Percentiles rank a stretch among this genome's conserved stretches.
Evolutionary conservation across 2,329 filamentous ascomycete species (phyloP).

Genomic region (Talaromyces marneffei): DNA sequence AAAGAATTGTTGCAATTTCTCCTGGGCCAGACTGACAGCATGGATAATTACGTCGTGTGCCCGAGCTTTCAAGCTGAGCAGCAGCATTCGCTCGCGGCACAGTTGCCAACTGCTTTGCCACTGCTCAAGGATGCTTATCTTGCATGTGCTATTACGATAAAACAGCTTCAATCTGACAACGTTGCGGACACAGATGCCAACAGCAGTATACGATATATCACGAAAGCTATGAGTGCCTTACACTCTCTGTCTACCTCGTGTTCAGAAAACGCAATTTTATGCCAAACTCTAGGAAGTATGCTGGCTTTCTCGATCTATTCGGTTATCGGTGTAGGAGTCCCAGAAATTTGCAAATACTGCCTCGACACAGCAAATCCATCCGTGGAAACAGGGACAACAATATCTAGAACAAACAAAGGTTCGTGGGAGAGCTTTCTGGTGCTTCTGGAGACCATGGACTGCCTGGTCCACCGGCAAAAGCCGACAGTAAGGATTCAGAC

Average conservation of each 20-base stretch:
- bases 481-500: slow-evolving; percentile 6
- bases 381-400: not conserved
- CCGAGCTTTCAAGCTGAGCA: slow-evolving; percentile 9
- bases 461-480: not conserved
- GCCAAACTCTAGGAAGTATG: slow-evolving; percentile 4
- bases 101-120: not conserved
- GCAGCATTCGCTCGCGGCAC: not conserved
- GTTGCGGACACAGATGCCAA: not conserved
- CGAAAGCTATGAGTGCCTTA: not conserved
- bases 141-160: slow-evolving; percentile 10
- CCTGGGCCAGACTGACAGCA: slow-evolving; percentile 1
- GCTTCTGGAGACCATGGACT: slow-evolving; percentile 8
- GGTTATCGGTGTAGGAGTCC: slow-evolving; percentile 6
- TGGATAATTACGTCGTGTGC: slow-evolving; percentile 6
- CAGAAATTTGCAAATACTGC: slow-evolving; percentile 9
- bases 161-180: slow-evolving; percentile 1
- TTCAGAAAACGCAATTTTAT: not conserved
- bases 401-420: not conserved
- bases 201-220: not conserved
- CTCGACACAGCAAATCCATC: not conserved
- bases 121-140: slow-evolving; percentile 11
- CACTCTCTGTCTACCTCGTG: not conserved
- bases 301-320: slow-evolving; percentile 7
- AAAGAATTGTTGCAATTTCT: slow-evolving; percentile 6
- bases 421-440: slow-evolving; percentile 8